phyloP scores from a whole-genome alignment of 306 rosid species.

The Trifolium dubium region DNA sequence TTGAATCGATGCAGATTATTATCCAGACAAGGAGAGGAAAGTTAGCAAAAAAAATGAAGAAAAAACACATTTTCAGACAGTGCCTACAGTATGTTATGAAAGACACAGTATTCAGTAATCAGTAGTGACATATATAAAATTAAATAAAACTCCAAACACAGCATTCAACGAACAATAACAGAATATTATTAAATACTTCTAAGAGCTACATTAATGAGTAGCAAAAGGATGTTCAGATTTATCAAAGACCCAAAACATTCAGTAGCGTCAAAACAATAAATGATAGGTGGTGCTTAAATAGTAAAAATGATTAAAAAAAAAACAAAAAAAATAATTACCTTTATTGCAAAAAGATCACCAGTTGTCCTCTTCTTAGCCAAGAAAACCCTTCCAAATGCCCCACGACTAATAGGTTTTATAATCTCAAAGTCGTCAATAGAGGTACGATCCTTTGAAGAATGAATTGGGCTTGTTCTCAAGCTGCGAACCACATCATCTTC shows the following conservation, averaged over 20 bases:
- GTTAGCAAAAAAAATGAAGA: not conserved
- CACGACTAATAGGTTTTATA: conserved; percentile 96
- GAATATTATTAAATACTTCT: conserved; percentile 30
- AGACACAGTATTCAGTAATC: conserved; percentile 19
- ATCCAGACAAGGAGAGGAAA: conserved; percentile 6
- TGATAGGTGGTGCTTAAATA: not conserved
- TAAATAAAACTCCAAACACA: conserved; percentile 11
- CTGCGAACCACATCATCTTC: conserved; percentile 94
- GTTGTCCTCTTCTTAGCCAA: conserved; percentile 97
- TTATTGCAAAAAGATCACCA: conserved; percentile 97
- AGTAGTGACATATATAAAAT: conserved; percentile 28
- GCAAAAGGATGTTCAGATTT: conserved; percentile 24
- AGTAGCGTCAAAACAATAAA: conserved; percentile 4
- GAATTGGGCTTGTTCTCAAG: conserved; percentile 93
- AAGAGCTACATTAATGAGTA: conserved; percentile 16
- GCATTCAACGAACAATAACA: not conserved
- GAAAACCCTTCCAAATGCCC: conserved; percentile 99
- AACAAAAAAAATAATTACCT: conserved; percentile 54
- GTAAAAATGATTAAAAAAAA: conserved; percentile 14
- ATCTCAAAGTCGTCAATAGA: conserved; percentile 96
- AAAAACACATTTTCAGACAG: conserved; percentile 20
- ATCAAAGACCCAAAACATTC: conserved; percentile 10
- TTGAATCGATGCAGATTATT: conserved; percentile 9
- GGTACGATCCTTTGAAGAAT: conserved; percentile 89
- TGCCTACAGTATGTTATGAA: conserved; percentile 18